A percentile compares a stretch with the other conserved stretches of the same genome.
phyloP scores from a whole-genome alignment of 306 rosid species.

The Argentina anserina region DNA sequence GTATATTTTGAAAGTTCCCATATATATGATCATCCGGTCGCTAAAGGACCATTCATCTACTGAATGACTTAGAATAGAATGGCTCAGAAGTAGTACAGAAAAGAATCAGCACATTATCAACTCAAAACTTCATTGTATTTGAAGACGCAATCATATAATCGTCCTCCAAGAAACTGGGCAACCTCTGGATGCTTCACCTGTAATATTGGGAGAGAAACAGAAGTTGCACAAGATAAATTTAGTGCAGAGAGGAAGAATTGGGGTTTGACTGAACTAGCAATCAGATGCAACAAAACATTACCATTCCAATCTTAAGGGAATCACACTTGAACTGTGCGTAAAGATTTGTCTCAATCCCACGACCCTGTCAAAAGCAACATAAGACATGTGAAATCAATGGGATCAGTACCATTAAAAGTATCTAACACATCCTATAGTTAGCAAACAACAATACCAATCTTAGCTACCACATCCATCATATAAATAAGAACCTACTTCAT shows the following conservation, averaged over 20 bases:
- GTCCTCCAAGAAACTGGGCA: slow-evolving; percentile 89
- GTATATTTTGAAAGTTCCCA: slow-evolving; percentile 9
- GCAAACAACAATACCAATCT: background rate
- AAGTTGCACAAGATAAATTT: background rate
- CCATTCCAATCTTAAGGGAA: slow-evolving; percentile 96
- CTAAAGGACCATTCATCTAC: slow-evolving; percentile 8
- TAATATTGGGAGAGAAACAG: slow-evolving; percentile 15
- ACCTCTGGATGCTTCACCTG: slow-evolving; percentile 94
- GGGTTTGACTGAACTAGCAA: slow-evolving; percentile 5
- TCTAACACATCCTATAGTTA: background rate
- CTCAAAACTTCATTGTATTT: slow-evolving; percentile 67
- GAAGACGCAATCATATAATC: slow-evolving; percentile 88
- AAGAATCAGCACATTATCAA: slow-evolving; percentile 27
- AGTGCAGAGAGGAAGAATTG: slow-evolving; percentile 17
- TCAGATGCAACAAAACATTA: slow-evolving; percentile 27
- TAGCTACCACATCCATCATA: background rate
- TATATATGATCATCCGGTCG: slow-evolving; percentile 9
- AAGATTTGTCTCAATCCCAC: slow-evolving; percentile 91
- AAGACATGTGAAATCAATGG: background rate
- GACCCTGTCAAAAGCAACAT: slow-evolving; percentile 60
- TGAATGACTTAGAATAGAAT: slow-evolving; percentile 7
- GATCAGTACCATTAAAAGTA: background rate
- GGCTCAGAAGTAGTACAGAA: slow-evolving; percentile 20
- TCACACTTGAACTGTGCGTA: slow-evolving; percentile 91
- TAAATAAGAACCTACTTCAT: background rate